A percentile compares a stretch with the other conserved stretches of the same genome.
phyloP scores from a whole-genome alignment of 106 monocot species.

The Dendrobium huoshanense region DNA sequence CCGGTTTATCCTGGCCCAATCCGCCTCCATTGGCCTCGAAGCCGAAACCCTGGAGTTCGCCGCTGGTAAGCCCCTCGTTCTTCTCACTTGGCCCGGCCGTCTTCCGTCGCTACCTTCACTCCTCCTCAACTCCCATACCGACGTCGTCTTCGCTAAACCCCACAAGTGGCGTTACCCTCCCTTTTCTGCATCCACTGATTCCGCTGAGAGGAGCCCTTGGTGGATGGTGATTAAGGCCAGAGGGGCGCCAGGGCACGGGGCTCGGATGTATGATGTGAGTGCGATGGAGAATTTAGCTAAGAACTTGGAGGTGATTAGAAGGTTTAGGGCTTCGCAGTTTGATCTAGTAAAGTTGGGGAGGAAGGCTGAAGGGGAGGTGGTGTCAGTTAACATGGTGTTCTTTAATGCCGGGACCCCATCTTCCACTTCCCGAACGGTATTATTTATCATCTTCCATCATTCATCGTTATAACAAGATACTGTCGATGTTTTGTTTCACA shows the following conservation, averaged over 20 bases:
- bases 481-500: background rate
- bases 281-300: slow-evolving; percentile 89
- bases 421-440: slow-evolving; percentile 46
- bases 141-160: slow-evolving; percentile 85
- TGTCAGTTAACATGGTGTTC: slow-evolving; percentile 76
- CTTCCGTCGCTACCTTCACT: slow-evolving; percentile 62
- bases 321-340: slow-evolving; percentile 72
- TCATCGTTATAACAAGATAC: background rate
- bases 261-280: slow-evolving; percentile 78
- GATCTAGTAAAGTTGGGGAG: slow-evolving; percentile 71
- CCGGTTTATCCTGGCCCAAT: slow-evolving; percentile 48
- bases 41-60: slow-evolving; percentile 43
- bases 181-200: slow-evolving; percentile 56
- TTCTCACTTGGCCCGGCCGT: slow-evolving; percentile 67
- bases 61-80: slow-evolving; percentile 71
- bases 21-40: slow-evolving; percentile 26
- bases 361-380: slow-evolving; percentile 77
- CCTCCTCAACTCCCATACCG: slow-evolving; percentile 97
- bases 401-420: slow-evolving; percentile 83
- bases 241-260: slow-evolving; percentile 85
- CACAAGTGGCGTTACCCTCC: slow-evolving; percentile 73
- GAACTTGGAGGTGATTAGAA: slow-evolving; percentile 72
- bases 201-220: slow-evolving; percentile 72
- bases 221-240: slow-evolving; percentile 62
- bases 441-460: slow-evolving; percentile 2